Evolutionary conservation across 805 yeast genomes (phyloP).

Genomic region (Candida taoyuanica): DNA sequence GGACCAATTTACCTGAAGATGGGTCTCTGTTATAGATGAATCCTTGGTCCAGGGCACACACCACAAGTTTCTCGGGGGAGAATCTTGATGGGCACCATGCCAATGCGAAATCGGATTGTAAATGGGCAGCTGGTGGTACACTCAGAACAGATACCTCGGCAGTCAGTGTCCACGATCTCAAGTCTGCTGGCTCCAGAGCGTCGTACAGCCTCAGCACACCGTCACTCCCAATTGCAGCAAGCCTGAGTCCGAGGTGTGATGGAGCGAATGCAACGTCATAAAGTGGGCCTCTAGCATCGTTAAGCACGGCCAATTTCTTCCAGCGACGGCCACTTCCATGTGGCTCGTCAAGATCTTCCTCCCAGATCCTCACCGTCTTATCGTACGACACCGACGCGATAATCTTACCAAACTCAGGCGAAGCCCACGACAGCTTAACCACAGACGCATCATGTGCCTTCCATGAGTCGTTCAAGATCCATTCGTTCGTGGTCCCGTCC

Average conservation of each 20-base stretch:
- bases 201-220: conserved; percentile 83
- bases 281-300: conserved; percentile 85
- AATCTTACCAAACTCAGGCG: conserved; percentile 87
- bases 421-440: conserved; percentile 84
- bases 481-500: conserved; percentile 58
- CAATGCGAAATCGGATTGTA: conserved; percentile 80
- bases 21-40: conserved; percentile 60
- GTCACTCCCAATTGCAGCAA: conserved; percentile 87
- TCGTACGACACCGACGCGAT: conserved; percentile 89
- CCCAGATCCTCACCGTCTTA: conserved; percentile 85
- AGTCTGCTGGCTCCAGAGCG: conserved; percentile 84
- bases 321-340: conserved; percentile 80
- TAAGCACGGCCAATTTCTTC: conserved; percentile 67
- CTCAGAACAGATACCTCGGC: conserved; percentile 64
- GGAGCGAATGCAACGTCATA: conserved; percentile 92
- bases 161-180: conserved; percentile 74
- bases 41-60: conserved; percentile 84
- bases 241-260: conserved; percentile 68
- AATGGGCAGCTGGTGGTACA: conserved; percentile 70
- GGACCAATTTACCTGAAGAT: conserved; percentile 43
- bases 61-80: conserved; percentile 73
- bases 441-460: conserved; percentile 91
- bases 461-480: conserved; percentile 89
- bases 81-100: conserved; percentile 91
- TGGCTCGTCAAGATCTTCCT: conserved; percentile 76